Percentiles rank a stretch among this genome's conserved stretches.
Evolutionary conservation across 768 basidiomycete species (phyloP).

Genomic region (Boletus subcaerulescens): DNA sequence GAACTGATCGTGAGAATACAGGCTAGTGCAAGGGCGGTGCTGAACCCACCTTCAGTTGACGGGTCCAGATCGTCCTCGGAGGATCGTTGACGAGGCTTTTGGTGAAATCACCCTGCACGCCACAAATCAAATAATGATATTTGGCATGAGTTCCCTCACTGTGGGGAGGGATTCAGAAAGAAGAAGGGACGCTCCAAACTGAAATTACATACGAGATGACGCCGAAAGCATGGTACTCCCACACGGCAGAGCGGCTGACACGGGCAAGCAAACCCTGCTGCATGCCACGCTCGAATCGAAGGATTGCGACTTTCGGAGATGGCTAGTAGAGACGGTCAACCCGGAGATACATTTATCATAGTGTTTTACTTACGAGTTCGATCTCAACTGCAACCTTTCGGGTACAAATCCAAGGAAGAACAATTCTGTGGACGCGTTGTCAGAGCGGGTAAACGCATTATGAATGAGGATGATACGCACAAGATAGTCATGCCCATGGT

Average conservation of each 20-base stretch:
- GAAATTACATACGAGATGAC: slow-evolving; percentile 58
- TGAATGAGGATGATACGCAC: slow-evolving; percentile 38
- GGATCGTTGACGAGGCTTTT: slow-evolving; percentile 65
- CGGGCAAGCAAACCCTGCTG: slow-evolving; percentile 77
- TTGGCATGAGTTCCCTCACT: slow-evolving; percentile 73
- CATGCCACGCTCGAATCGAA: slow-evolving; percentile 81
- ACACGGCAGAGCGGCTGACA: slow-evolving; percentile 66
- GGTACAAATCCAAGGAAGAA: slow-evolving; percentile 73
- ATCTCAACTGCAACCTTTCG: slow-evolving; percentile 72
- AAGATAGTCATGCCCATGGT: slow-evolving; percentile 69
- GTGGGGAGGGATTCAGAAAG: slow-evolving; percentile 12
- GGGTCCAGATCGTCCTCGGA: slow-evolving; percentile 72
- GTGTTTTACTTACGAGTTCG: slow-evolving; percentile 54
- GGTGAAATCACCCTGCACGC: slow-evolving; percentile 81
- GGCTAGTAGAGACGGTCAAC: slow-evolving; percentile 44
- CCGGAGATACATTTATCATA: neutral
- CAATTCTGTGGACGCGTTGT: slow-evolving; percentile 43
- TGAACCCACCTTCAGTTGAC: slow-evolving; percentile 63
- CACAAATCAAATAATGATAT: slow-evolving; percentile 78
- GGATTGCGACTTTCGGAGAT: slow-evolving; percentile 73
- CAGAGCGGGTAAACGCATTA: neutral
- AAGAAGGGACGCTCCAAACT: neutral
- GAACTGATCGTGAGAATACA: slow-evolving; percentile 6
- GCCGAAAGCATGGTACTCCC: slow-evolving; percentile 84
- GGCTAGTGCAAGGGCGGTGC: neutral